These are phyloP conservation scores for Lojkania enalia DNA, from an alignment of 2,329 filamentous ascomycete species.

Conservation along the genomic window DNA sequence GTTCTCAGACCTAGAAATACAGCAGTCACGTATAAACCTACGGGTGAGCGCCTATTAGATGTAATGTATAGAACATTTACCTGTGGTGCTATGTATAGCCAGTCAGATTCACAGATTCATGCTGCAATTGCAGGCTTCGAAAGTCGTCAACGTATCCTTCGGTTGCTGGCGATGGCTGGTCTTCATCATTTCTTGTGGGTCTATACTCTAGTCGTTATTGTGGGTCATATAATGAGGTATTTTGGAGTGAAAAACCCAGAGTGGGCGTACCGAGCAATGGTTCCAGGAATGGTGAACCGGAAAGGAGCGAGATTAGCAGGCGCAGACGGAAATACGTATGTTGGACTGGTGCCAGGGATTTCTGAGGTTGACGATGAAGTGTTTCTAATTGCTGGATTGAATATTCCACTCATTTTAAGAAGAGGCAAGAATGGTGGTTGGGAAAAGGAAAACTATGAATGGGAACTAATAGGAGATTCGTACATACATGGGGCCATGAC, in stretches of 20 bases:
- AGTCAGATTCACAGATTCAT: not conserved
- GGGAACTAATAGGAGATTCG: slow-evolving; percentile 3
- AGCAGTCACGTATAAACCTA: slow-evolving; percentile 1
- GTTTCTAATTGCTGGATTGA: slow-evolving; percentile 1
- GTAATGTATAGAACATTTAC: slow-evolving; percentile 9
- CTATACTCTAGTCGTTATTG: slow-evolving; percentile 1
- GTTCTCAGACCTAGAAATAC: not conserved
- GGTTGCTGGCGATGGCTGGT: not conserved
- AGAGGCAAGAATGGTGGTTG: not conserved
- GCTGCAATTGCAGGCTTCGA: slow-evolving; percentile 3
- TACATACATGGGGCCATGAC: slow-evolving; percentile 6
- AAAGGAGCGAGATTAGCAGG: slow-evolving; percentile 4
- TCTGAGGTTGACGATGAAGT: not conserved
- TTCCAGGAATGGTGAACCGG: slow-evolving; percentile 1
- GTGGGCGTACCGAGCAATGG: slow-evolving; percentile 1
- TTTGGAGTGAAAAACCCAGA: slow-evolving; percentile 2
- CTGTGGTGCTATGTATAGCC: not conserved
- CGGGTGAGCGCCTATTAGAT: slow-evolving; percentile 3
- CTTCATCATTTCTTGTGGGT: not conserved
- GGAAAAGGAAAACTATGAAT: not conserved
- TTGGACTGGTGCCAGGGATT: slow-evolving; percentile 2
- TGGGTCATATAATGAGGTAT: not conserved
- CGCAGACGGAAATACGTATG: not conserved
- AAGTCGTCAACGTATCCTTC: slow-evolving; percentile 4
- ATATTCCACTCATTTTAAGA: not conserved